Base-by-base conservation (phyloP, 2,329 filamentous ascomycete genomes). In the Xylariaceae sp. region DNA sequence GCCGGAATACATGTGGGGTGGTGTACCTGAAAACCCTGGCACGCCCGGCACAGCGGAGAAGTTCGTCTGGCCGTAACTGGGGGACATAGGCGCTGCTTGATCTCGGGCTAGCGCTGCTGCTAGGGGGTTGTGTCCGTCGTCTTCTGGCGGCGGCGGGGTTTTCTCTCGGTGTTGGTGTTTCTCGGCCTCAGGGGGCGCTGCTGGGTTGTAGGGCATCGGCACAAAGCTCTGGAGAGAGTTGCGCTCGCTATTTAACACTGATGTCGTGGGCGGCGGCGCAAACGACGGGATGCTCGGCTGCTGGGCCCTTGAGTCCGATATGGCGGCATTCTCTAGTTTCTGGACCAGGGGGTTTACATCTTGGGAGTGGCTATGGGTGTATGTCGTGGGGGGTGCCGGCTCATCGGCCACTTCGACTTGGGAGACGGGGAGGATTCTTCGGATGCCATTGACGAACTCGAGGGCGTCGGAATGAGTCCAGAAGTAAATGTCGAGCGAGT, bases 131-230 rank as follows among this genome's bases (percentile, higher is more conserved):
- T 76, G 72, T 9, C 76, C 80, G 40, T 77, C 82, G 63, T 91
- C 88, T 35, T 85, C 80, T 3, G 86, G 86, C 3, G 88, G 81
- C 3, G 88, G 81, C 2, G 82, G 88, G 0, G 88, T 92, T 77
- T 91, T 91, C 70, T 91, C 88, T 47, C 88, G 80, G 68, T 88
- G 82, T 26, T 79, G 76, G 50, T 91, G 83, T 27, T 80, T 76
- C 68, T 91, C 88, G 0, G 88, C 87, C 0, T 87, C 86, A 0
- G 87, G 79, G 3, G 88, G 88, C 1, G 88, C 87, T 0, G 88
- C 88, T 2, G 88, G 88, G 66, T 91, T 91, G 67, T 91, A 91
- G 2, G 86, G 81, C 73, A 89, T 83, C 0, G 86, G 85, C 6
- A 72, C 76, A 62, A 84, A 86, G 63, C 65, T 76, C 35, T 70